Base-by-base conservation (phyloP, 2,329 filamentous ascomycete genomes). In the Massarina eburnea region DNA sequence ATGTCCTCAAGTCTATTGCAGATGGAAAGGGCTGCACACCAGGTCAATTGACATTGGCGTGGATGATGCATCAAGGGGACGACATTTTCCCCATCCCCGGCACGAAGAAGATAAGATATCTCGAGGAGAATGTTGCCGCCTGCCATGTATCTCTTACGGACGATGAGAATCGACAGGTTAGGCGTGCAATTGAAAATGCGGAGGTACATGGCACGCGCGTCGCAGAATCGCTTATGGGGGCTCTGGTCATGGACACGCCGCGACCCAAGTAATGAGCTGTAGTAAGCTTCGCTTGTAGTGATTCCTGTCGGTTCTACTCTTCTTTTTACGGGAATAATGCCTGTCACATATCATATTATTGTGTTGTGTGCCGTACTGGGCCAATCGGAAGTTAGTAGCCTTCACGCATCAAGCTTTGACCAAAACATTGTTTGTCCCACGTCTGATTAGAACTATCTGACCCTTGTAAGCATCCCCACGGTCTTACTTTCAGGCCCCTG, bases 41-140 rank as follows among this genome's bases (percentile, higher is more conserved):
- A 0, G 74, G 74, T 0, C 83, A 87, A 60, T 58, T 87, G 24
- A 76, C 78, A 0, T 34, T 66, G 9, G 62, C 62, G 8, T 66
- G 61, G 59, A 21, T 66, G 18, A 8, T 61, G 43, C 43, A 43
- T 14, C 63, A 67, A 30, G 62, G 74, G 3, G 36, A 50, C 30
- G 48, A 43, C 43, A 40, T 53, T 67, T 75, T 87, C 54, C 80
- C 84, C 0, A 86, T 80, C 45, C 78, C 78, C 10, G 79, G 79
- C 2, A 60, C 57, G 8, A 58, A 49, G 40, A 53, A 48, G 37
- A 30, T 49, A 12, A 45, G 48, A 20, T 39, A 49, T 29, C 42
- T 62, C 15, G 41, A 55, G 27, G 57, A 60, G 38, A 60, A 62
- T 38, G 20, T 59, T 26, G 43, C n/a, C 6, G 29, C 50, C 6